Evolutionary conservation across 495 filamentous ascomycete species (phyloP).

Genomic region (Penicillium paradoxum): DNA sequence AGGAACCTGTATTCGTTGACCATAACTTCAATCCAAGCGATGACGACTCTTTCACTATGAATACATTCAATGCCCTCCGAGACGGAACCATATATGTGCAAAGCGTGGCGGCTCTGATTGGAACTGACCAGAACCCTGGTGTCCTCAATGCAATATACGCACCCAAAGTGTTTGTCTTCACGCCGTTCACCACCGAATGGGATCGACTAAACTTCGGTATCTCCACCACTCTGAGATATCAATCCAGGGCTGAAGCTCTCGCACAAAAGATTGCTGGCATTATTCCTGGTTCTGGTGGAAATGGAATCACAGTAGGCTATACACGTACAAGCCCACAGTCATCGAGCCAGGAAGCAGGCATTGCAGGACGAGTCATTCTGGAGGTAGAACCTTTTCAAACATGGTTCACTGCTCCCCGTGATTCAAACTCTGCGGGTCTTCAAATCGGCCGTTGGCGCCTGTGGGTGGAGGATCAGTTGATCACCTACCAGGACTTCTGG

Average conservation of each 20-base stretch:
- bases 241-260: background rate
- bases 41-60: background rate
- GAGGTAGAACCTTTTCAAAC: background rate
- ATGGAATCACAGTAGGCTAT: background rate
- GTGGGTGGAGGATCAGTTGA: slow-evolving; percentile 2
- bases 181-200: background rate
- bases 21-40: background rate
- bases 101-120: background rate
- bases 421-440: background rate
- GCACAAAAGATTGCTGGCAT: background rate
- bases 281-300: background rate
- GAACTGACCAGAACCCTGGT: background rate
- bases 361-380: background rate
- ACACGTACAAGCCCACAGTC: background rate
- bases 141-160: background rate
- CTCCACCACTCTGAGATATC: background rate
- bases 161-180: slow-evolving; percentile 1
- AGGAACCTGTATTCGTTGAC: background rate
- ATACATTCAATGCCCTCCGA: background rate
- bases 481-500: slow-evolving; percentile 2
- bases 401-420: background rate
- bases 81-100: background rate
- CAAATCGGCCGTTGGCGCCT: slow-evolving; percentile 2
- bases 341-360: background rate
- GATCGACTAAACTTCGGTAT: background rate